phyloP scores from a whole-genome alignment of 257 asterid species.

The Perilla frutescens region DNA sequence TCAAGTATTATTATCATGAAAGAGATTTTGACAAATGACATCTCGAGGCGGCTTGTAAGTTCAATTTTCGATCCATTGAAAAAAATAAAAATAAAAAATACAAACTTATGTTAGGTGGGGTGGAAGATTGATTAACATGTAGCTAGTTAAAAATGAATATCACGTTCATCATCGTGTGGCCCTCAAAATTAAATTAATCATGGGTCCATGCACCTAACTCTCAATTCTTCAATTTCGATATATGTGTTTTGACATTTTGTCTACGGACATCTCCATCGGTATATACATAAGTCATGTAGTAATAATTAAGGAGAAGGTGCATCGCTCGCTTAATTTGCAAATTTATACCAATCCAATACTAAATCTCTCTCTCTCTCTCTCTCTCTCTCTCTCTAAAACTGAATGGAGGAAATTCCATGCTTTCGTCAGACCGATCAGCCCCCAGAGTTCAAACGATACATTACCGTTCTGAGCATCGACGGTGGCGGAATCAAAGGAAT shows the following conservation, averaged over 20 bases:
- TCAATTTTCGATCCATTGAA: not conserved
- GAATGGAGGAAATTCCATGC: constrained; percentile 32
- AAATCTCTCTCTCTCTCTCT: not conserved
- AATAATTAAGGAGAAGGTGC: not conserved
- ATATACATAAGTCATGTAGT: too few species aligned
- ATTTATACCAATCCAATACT: not conserved
- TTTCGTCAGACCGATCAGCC: constrained; percentile 39
- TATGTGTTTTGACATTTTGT: too few species aligned
- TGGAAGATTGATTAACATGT: too few species aligned
- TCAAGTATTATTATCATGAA: not conserved
- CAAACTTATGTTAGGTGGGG: not conserved
- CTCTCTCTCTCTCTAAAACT: too few species aligned
- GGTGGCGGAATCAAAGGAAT: constrained; percentile 73
- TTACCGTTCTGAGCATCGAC: constrained; percentile 74
- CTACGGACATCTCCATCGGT: too few species aligned
- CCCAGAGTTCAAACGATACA: constrained; percentile 35
- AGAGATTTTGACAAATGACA: not conserved
- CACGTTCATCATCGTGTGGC: too few species aligned
- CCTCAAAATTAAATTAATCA: too few species aligned
- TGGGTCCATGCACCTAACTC: too few species aligned
- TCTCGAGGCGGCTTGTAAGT: not conserved
- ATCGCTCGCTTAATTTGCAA: not conserved
- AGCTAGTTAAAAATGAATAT: too few species aligned
- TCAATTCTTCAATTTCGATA: too few species aligned
- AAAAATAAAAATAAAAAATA: not conserved